A percentile compares a stretch with the other conserved stretches of the same genome.
Conservation (phyloP, 805 yeast genomes). For the Wickerhamomyces alni region DNA sequence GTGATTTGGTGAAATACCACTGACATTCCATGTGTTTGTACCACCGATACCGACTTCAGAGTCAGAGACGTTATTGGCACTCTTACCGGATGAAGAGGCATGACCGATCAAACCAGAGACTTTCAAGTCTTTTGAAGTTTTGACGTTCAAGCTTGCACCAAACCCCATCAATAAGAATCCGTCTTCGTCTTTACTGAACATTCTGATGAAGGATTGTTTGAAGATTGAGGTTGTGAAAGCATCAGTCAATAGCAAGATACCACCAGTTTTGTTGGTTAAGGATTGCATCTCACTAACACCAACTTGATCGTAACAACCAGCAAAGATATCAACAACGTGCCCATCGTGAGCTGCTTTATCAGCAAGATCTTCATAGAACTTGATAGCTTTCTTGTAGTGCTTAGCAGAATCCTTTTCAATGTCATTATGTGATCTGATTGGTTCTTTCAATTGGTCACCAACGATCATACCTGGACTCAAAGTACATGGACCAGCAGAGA, state of each 20-base stretch:
- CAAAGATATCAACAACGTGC: slow-evolving; percentile 48
- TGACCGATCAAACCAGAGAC: slow-evolving; percentile 93
- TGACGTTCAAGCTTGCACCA: slow-evolving; percentile 82
- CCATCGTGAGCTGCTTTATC: slow-evolving; percentile 42
- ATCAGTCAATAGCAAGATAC: slow-evolving; percentile 56
- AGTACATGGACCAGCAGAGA: slow-evolving; percentile 94
- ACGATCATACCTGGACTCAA: slow-evolving; percentile 93
- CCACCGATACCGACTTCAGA: slow-evolving; percentile 93
- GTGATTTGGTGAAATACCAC: slow-evolving; percentile 80
- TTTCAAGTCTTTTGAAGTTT: slow-evolving; percentile 82
- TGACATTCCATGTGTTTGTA: slow-evolving; percentile 81
- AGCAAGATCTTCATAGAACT: slow-evolving; percentile 46
- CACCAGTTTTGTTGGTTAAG: slow-evolving; percentile 54
- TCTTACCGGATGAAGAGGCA: slow-evolving; percentile 61
- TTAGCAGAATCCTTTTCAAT: slow-evolving; percentile 87
- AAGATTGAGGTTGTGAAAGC: slow-evolving; percentile 63
- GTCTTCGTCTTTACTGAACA: slow-evolving; percentile 79
- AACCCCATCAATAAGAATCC: slow-evolving; percentile 86
- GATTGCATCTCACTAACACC: slow-evolving; percentile 65
- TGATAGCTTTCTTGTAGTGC: slow-evolving; percentile 51
- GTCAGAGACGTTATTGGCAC: slow-evolving; percentile 77
- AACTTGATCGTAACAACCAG: slow-evolving; percentile 65
- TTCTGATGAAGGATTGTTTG: slow-evolving; percentile 55
- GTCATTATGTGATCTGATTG: slow-evolving; percentile 95
- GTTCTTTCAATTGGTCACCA: slow-evolving; percentile 85